Conservation (phyloP, 2,329 filamentous ascomycete genomes). For the Botrytis galanthina region DNA sequence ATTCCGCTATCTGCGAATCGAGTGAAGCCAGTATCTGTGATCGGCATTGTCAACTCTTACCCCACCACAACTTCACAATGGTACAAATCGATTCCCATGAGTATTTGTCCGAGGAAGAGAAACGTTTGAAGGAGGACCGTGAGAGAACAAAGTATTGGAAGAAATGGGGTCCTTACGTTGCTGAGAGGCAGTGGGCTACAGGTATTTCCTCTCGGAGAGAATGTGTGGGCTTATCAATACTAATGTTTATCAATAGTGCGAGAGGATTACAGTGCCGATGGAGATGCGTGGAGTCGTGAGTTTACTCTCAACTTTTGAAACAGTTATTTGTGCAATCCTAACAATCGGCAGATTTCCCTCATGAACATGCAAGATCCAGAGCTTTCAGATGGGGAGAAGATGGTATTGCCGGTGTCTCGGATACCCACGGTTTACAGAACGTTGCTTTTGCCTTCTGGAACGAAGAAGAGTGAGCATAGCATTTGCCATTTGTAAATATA, state of each 20-base stretch:
- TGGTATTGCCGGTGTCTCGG: constrained; percentile 91
- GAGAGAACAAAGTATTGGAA: constrained; percentile 92
- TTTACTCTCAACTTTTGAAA: constrained; percentile 33
- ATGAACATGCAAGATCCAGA: constrained; percentile 85
- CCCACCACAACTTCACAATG: constrained; percentile 53
- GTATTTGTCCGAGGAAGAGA: constrained; percentile 86
- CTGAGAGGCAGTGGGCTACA: constrained; percentile 94
- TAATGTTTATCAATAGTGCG: constrained; percentile 55
- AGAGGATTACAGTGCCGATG: constrained; percentile 86
- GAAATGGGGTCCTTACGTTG: constrained; percentile 93
- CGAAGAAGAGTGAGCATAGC: constrained; percentile 75
- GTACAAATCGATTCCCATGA: constrained; percentile 86
- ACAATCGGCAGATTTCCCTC: constrained; percentile 72
- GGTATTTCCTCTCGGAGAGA: constrained; percentile 48
- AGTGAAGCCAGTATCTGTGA: constrained; percentile 3
- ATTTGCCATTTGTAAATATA: constrained; percentile 36
- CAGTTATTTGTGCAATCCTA: constrained; percentile 29
- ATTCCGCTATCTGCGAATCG: not conserved
- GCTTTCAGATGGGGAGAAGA: constrained; percentile 96
- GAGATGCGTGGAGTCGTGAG: constrained; percentile 94
- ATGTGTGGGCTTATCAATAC: constrained; percentile 18
- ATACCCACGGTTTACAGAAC: constrained; percentile 87
- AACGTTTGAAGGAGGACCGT: constrained; percentile 80
- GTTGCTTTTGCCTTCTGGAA: constrained; percentile 98
- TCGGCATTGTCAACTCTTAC: constrained; percentile 6